phyloP scores from a whole-genome alignment of 139 green algal genomes.

The Pleodorina starrii region DNA sequence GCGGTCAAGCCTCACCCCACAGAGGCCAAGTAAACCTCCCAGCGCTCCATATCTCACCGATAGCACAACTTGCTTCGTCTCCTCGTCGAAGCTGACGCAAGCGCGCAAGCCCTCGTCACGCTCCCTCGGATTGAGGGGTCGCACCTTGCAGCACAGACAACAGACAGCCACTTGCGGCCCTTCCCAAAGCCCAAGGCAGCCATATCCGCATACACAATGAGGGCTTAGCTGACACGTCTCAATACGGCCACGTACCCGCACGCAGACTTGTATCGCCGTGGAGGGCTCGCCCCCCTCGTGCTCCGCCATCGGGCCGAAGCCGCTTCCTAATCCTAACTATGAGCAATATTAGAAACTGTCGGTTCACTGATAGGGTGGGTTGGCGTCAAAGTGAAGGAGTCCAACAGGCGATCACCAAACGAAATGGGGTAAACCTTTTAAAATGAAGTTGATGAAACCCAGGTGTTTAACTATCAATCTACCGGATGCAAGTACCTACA shows the following conservation, averaged over 20 bases:
- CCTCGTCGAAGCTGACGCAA: constrained; percentile 78
- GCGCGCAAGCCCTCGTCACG: constrained; percentile 64
- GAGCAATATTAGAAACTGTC: neutral
- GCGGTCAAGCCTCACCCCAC: neutral
- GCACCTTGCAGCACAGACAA: constrained; percentile 62
- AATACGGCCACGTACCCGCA: constrained; percentile 57
- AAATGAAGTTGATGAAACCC: neutral
- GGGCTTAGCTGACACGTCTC: neutral
- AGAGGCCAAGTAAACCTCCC: no score
- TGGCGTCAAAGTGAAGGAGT: neutral
- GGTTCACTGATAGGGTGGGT: neutral
- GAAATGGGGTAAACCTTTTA: neutral
- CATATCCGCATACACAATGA: neutral
- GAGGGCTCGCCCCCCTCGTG: constrained; percentile 34
- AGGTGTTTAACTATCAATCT: no score
- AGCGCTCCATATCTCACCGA: constrained; percentile 53
- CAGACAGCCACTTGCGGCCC: neutral
- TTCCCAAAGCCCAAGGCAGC: neutral
- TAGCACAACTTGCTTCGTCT: constrained; percentile 75
- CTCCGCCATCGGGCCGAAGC: constrained; percentile 12
- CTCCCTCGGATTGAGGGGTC: constrained; percentile 72
- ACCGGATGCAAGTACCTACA: no score
- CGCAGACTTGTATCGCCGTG: constrained; percentile 66
- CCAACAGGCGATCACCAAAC: neutral
- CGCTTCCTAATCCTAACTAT: neutral